Conservation (phyloP, 257 asterid species). For the Solanum bulbocastanum region DNA sequence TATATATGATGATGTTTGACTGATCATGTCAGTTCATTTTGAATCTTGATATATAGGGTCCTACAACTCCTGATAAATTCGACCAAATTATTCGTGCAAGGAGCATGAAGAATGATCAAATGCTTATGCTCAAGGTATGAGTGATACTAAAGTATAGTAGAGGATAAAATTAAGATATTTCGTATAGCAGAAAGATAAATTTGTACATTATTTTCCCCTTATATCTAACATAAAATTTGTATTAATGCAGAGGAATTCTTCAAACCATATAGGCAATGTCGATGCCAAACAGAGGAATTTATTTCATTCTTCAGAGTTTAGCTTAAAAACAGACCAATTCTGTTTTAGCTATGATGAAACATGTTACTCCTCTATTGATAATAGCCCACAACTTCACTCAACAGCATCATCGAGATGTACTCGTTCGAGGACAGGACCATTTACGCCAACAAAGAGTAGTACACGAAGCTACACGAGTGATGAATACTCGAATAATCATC, state of each 20-base stretch:
- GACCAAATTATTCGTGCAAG: constrained; percentile 38
- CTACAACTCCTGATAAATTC: constrained; percentile 70
- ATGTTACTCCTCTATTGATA: constrained; percentile 36
- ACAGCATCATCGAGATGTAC: constrained; percentile 25
- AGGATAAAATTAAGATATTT: neutral
- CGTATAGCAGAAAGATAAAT: neutral
- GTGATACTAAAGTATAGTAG: neutral
- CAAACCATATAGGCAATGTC: neutral
- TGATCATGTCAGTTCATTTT: neutral
- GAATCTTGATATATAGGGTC: constrained; percentile 42
- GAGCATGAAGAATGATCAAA: constrained; percentile 42
- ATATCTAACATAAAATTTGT: neutral
- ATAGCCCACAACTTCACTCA: constrained; percentile 44
- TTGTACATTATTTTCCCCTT: neutral
- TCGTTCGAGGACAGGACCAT: constrained; percentile 26
- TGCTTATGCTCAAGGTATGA: constrained; percentile 31
- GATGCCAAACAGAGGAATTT: constrained; percentile 22
- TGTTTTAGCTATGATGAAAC: constrained; percentile 35
- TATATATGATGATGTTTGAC: neutral
- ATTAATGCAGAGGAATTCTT: constrained; percentile 40
- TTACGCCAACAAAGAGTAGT: constrained; percentile 59
- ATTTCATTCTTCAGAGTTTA: constrained; percentile 46
- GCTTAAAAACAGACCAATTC: constrained; percentile 31
- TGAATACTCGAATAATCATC: constrained; percentile 41
- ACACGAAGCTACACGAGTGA: constrained; percentile 39